Conservation (phyloP, 192 early-diverging fungal species). For the Irineochytrium annulatum region DNA sequence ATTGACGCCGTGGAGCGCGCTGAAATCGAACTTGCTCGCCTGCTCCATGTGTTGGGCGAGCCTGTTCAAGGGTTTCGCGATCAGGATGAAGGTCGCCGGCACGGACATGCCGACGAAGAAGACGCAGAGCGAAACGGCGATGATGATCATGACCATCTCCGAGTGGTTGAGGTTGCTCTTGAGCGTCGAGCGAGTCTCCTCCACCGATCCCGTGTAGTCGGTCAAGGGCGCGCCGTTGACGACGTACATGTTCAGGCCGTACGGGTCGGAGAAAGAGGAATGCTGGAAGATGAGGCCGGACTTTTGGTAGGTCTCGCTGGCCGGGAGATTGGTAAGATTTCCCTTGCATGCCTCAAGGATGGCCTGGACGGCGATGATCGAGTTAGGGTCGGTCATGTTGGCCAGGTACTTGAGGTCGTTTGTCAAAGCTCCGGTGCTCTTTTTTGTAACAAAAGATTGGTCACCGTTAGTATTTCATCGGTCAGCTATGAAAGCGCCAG, state of each 20-base stretch:
- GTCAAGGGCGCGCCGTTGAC: slow-evolving; percentile 3
- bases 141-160: not conserved
- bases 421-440: not conserved
- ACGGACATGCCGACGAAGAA: not conserved
- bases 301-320: not conserved
- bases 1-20: not conserved
- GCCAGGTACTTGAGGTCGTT: not conserved
- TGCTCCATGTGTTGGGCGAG: not conserved
- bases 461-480: no score
- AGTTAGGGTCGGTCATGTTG: not conserved
- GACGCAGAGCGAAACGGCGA: not conserved
- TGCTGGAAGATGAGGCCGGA: slow-evolving; percentile 6
- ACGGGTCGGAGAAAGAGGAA: not conserved
- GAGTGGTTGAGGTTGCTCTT: not conserved
- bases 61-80: not conserved
- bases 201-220: slow-evolving; percentile 1
- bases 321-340: not conserved
- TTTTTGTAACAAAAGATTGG: no score
- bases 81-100: not conserved
- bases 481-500: no score
- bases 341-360: not conserved
- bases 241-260: slow-evolving; percentile 1
- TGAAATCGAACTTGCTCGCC: not conserved
- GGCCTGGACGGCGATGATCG: not conserved
- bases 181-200: not conserved